Conservation (phyloP, 2,329 filamentous ascomycete genomes). For the Polychaeton citri region DNA sequence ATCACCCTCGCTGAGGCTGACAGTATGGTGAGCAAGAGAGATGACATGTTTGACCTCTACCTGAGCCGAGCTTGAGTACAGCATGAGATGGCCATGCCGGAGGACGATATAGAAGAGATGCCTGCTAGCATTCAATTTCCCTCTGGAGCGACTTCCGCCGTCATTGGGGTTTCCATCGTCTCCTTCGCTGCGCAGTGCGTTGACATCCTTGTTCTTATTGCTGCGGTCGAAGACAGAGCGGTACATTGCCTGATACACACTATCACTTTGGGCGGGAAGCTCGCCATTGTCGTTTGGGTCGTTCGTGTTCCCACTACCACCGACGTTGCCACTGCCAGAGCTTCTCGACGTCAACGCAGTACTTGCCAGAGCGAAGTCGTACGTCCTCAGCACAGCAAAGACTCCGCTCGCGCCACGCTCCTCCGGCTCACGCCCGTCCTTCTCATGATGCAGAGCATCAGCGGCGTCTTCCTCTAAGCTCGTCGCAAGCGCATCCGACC, state of each 20-base stretch:
- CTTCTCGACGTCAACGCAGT: constrained; percentile 13
- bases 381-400: constrained; percentile 19
- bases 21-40: constrained; percentile 73
- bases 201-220: constrained; percentile 36
- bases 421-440: background rate
- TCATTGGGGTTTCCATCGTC: constrained; percentile 1
- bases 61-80: constrained; percentile 92
- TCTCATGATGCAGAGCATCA: constrained; percentile 1
- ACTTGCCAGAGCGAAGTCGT: constrained; percentile 18
- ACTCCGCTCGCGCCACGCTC: constrained; percentile 12
- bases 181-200: constrained; percentile 8
- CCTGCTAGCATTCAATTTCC: constrained; percentile 2
- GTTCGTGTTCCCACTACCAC: background rate
- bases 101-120: constrained; percentile 20
- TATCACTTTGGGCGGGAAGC: constrained; percentile 35
- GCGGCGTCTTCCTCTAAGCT: constrained; percentile 5
- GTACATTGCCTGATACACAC: constrained; percentile 98
- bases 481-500: constrained; percentile 1
- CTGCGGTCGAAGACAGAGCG: constrained; percentile 78
- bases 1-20: constrained; percentile 67
- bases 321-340: constrained; percentile 4
- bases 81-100: constrained; percentile 89
- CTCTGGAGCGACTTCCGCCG: constrained; percentile 1
- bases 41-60: constrained; percentile 94
- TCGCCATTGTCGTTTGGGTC: constrained; percentile 6